Base-by-base conservation (phyloP, 192 early-diverging fungal species). In the Rhizophagus sp. region DNA sequence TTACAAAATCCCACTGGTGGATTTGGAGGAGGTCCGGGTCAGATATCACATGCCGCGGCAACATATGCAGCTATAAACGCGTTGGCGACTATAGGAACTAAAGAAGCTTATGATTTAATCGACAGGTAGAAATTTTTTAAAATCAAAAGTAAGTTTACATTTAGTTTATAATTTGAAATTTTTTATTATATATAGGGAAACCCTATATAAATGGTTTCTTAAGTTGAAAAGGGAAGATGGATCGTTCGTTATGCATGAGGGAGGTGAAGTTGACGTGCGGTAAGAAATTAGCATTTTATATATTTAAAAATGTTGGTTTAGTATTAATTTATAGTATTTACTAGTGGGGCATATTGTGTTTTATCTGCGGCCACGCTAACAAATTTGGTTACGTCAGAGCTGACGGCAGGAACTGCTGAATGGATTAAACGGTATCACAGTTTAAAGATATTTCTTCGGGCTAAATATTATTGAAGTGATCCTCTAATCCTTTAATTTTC, bases 231-330 rank as follows among this genome's bases (percentile, higher is more conserved):
- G 91, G 34, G 83, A 90, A 0, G 94, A 98, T 84, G 97, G 97
- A 10, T 95, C 94, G 4, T 99, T 97, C 85, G 85, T 84, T 0
- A 95, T 98, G 94, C 94, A 96, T 82, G 84, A 92, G 1, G 96
- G 90, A n/a, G 97, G 97, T 8, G 98, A 99, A 85, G 90, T 95
- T 7, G 98, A 99, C 82, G 91, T 96, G 47, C 88, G 94, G 89
- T 88, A 83, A 73, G 50, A 30, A 78, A 66, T 39, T 19, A 76
- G 69, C n/a, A 33, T 73, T 69, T 4, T 70, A 5, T 25, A n/a
- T 41, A 64, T 44, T 44, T 80, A 22, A 79, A 39, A 7, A 52
- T 3, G 25, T 36, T 5, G 3, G 19, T 79, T 47, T 30, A 30
- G 1, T 30, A 52, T 33, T 27, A 25, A 27, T 62, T 36, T 62